Evolutionary conservation across 305 asterid species (phyloP), one percentile per base, ranked within the genome.

Genomic region (Ruellia speciosa): DNA sequence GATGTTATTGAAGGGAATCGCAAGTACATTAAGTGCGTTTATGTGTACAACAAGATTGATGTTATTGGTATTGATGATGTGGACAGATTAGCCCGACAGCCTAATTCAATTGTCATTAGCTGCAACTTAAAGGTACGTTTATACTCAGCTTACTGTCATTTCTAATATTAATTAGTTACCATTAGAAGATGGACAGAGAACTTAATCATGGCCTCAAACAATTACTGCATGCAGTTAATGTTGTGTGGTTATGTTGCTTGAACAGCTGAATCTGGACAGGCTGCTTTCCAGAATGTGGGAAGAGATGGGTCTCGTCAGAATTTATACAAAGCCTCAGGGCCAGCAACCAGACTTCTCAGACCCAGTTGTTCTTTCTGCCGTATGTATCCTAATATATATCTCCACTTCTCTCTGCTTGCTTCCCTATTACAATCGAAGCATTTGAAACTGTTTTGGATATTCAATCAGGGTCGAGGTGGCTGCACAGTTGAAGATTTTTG

Each of bases 1-100:
- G 99, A 92, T 71, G 99, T 92, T 54, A 92, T 92, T 41, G 99
- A 92, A 79, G 99, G 97, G 57, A 92, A 92, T 52, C 88, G 99
- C 69, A 92, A 92, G 82, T 92, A 92, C 72, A 92, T 92, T 64
- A 92, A 88, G 80, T 92, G 99, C 49, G 79, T 92, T 15, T 92
- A 92, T 56, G 99, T 92, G 58, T 92, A 92, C 79, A 92, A 92
- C 83, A 92, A 92, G 78, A 92, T 92, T 58, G 99, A 92, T 77
- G 99, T 92, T 41, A 71, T 92, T 60, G 99, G 99, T 68, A 92
- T 88, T 63, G 99, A 92, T 66, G 99, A 92, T 15, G 97, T 92
- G 70, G 97, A 88, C 75, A 82, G 87, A 78, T 82, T 92, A 81
- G 79, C 97, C 17, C 79, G 97, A 14, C 99, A 86, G 67, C 96